Base-by-base conservation (phyloP, 2,329 filamentous ascomycete species). In the Fusarium sp. region DNA sequence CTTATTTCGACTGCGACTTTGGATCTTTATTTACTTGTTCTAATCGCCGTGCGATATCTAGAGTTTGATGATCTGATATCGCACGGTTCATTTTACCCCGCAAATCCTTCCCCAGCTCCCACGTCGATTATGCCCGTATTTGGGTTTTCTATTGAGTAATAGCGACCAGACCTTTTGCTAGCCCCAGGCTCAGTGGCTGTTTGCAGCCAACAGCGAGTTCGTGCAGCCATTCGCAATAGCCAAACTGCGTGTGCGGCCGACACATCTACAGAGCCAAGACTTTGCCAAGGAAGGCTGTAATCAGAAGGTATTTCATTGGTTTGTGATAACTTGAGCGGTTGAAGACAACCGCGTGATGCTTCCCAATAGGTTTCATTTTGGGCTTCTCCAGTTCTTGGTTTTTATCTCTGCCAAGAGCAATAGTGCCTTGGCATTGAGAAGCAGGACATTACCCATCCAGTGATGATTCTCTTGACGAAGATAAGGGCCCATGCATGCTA, bases 51-150 rank as follows among this genome's bases (percentile, higher is more conserved):
- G 30, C 19, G 17, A 17, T 37, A 17, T 37, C 33, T 19, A 7
- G 7, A 37, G 35, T 37, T 17, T 11, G 35, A 8, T 37, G 35
- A 19, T 37, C 35, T 10, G 35, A 37, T 37, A n/a, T 19, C 35
- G 17, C 35, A 35, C 58, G 14, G 46, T 33, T 30, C 58, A 20
- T 43, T 45, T 25, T 61, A 56, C 65, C 54, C 51, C 65, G 55
- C 60, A 65, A 62, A 25, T 7, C 20, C 68, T 64, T 56, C 56
- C 65, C 65, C 55, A 65, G 46, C 15, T 46, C 13, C 54, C 25
- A 27, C 27, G 58, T 52, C 22, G 47, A 43, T 46, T 59, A 33
- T 43, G n/a, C 10, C 65, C n/a, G n/a, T 20, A 6, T 30, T 43
- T 20, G 20, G n/a, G n/a, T 19, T 60, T 65, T 60, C 27, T 17